A percentile compares a stretch with the other conserved stretches of the same genome.
Evolutionary conservation across 2,329 filamentous ascomycete species (phyloP).

Genomic region (Claviceps pazoutovae): DNA sequence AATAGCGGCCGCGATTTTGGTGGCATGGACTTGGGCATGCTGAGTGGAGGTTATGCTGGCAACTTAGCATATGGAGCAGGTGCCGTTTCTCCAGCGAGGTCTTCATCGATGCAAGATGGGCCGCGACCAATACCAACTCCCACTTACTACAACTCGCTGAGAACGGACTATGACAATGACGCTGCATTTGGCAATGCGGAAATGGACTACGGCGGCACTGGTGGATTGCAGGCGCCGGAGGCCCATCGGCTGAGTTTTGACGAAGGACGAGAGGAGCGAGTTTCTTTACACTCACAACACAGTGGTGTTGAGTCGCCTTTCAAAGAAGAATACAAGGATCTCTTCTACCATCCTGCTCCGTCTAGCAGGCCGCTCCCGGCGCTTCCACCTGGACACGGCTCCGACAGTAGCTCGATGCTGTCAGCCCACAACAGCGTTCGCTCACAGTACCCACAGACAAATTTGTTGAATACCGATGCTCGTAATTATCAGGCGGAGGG

Average conservation of each 20-base stretch:
- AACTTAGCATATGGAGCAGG: slow-evolving; percentile 37
- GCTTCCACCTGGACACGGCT: slow-evolving; percentile 44
- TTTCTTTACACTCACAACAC: slow-evolving; percentile 39
- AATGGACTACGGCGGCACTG: slow-evolving; percentile 82
- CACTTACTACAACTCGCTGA: slow-evolving; percentile 17
- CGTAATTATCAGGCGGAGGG: slow-evolving; percentile 24
- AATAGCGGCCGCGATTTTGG: slow-evolving; percentile 62
- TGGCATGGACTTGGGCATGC: slow-evolving; percentile 56
- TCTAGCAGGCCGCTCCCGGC: slow-evolving; percentile 49
- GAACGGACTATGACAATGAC: slow-evolving; percentile 16
- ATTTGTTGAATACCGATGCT: slow-evolving; percentile 35
- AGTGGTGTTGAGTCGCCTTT: slow-evolving; percentile 52
- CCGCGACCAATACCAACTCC: slow-evolving; percentile 36
- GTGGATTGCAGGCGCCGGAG: slow-evolving; percentile 66
- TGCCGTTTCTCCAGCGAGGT: slow-evolving; percentile 25
- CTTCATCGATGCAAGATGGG: slow-evolving; percentile 27
- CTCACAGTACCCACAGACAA: slow-evolving; percentile 33
- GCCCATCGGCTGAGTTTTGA: slow-evolving; percentile 74
- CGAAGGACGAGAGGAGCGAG: slow-evolving; percentile 65
- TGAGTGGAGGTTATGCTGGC: slow-evolving; percentile 56
- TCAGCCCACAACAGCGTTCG: slow-evolving; percentile 28
- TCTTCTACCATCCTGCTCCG: slow-evolving; percentile 87
- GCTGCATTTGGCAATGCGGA: slow-evolving; percentile 45
- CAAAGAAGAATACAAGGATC: slow-evolving; percentile 67
- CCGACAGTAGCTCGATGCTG: slow-evolving; percentile 43